These are phyloP conservation scores for Spathaspora sp. DNA, from an alignment of 805 yeast genomes.

Conservation along the genomic window DNA sequence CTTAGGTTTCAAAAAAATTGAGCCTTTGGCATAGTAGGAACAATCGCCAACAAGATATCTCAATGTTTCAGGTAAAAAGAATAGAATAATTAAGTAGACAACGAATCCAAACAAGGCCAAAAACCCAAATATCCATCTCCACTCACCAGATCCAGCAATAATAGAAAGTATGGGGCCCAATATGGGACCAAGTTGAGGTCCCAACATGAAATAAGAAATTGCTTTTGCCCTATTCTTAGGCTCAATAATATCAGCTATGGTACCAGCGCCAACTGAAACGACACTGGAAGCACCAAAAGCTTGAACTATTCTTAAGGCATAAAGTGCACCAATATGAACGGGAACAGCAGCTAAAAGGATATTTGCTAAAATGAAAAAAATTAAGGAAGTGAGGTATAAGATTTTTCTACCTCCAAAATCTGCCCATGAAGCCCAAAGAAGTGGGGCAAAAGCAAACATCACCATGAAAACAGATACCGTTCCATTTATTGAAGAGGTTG, in stretches of 20 bases:
- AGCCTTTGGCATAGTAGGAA: constrained; percentile 12
- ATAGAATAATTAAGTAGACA: constrained; percentile 19
- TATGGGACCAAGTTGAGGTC: constrained; percentile 38
- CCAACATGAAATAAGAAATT: constrained; percentile 33
- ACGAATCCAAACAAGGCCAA: constrained; percentile 24
- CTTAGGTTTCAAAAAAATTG: constrained; percentile 26
- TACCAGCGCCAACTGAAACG: constrained; percentile 35
- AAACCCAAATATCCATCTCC: constrained; percentile 35
- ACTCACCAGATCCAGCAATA: constrained; percentile 21
- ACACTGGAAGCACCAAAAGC: constrained; percentile 37
- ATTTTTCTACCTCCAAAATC: constrained; percentile 48
- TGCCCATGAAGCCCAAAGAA: constrained; percentile 54
- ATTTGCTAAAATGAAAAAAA: constrained; percentile 24
- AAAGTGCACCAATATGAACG: constrained; percentile 25
- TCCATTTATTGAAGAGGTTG: constrained; percentile 45
- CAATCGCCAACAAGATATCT: constrained; percentile 37
- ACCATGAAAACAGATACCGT: constrained; percentile 59
- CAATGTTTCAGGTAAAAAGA: constrained; percentile 38
- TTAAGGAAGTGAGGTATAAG: constrained; percentile 23
- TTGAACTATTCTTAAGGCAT: constrained; percentile 28
- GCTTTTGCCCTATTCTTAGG: constrained; percentile 28
- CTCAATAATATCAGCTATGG: constrained; percentile 28
- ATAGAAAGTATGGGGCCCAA: constrained; percentile 33
- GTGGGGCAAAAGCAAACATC: constrained; percentile 52
- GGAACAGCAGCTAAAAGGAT: constrained; percentile 28